These are phyloP conservation scores for Gossypium arboreum DNA, from an alignment of 345 rosid species.

Conservation along the genomic window DNA sequence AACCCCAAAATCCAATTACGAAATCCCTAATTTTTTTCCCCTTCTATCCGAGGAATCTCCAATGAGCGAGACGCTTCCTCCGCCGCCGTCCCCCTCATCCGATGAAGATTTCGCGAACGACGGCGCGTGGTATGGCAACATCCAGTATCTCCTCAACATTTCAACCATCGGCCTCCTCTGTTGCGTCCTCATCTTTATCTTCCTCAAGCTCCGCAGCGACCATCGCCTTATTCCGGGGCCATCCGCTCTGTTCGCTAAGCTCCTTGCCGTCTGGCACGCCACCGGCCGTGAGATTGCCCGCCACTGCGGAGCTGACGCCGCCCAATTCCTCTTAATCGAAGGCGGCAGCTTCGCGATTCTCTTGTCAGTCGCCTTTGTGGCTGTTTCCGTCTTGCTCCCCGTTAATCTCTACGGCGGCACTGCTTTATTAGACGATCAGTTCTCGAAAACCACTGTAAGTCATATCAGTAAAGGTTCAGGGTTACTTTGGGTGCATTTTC, in stretches of 20 bases:
- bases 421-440: conserved; percentile 67
- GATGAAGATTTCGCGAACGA: conserved; percentile 28
- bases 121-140: conserved; percentile 86
- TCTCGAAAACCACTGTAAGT: conserved; percentile 78
- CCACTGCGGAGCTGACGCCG: conserved; percentile 96
- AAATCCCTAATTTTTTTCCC: conserved; percentile 9
- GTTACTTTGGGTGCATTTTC: conserved; percentile 81
- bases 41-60: not conserved
- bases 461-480: conserved; percentile 79
- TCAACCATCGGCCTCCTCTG: conserved; percentile 73
- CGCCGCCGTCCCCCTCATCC: conserved; percentile 43
- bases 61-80: conserved; percentile 25
- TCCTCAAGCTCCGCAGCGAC: conserved; percentile 92
- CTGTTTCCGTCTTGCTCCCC: conserved; percentile 70
- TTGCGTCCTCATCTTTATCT: conserved; percentile 82
- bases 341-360: conserved; percentile 81
- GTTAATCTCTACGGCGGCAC: conserved; percentile 77
- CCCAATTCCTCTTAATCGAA: conserved; percentile 84
- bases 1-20: not conserved
- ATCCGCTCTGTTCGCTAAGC: conserved; percentile 62
- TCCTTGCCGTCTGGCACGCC: conserved; percentile 96
- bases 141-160: conserved; percentile 86
- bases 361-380: conserved; percentile 41
- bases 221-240: conserved; percentile 90
- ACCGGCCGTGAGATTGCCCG: conserved; percentile 78